These are phyloP conservation scores for Phytophthora pluvialis DNA, from an alignment of 352 stramenopile species.

Conservation along the genomic window DNA sequence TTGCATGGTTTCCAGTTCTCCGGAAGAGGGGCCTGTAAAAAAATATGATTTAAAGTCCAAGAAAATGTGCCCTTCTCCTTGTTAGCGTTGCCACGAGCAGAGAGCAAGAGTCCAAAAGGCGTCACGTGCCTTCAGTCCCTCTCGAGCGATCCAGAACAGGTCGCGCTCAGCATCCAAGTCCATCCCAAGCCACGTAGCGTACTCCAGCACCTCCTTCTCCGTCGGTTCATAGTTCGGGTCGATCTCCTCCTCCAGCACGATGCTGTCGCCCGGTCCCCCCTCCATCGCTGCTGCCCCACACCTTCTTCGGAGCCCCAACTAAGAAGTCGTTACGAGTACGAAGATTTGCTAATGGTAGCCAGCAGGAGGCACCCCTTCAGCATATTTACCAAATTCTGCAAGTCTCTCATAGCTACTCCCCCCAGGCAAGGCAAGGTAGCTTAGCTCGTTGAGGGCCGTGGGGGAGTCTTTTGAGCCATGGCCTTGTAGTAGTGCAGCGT, in stretches of 20 bases:
- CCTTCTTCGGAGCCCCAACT: neutral
- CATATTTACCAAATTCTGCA: neutral
- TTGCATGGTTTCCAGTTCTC: slow-evolving; percentile 97
- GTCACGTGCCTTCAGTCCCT: slow-evolving; percentile 82
- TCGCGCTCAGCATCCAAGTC: slow-evolving; percentile 91
- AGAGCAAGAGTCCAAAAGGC: neutral
- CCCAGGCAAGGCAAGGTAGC: neutral
- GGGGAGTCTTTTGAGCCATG: slow-evolving; percentile 47
- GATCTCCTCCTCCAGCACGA: slow-evolving; percentile 95
- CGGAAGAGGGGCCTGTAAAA: slow-evolving; percentile 79
- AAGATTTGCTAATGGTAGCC: slow-evolving; percentile 10
- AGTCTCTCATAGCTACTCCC: too few species aligned
- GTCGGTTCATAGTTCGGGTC: slow-evolving; percentile 95
- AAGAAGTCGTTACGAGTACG: slow-evolving; percentile 10
- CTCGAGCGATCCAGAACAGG: slow-evolving; percentile 94
- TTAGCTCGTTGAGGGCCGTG: slow-evolving; percentile 49
- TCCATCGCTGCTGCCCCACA: slow-evolving; percentile 41
- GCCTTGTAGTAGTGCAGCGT: slow-evolving; percentile 73
- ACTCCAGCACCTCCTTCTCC: slow-evolving; percentile 93
- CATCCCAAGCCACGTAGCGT: slow-evolving; percentile 97
- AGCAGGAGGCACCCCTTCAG: slow-evolving; percentile 23
- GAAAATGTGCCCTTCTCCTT: neutral
- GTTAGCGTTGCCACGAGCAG: slow-evolving; percentile 5
- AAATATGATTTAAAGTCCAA: neutral
- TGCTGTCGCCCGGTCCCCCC: slow-evolving; percentile 65